Evolutionary conservation across 2,329 filamentous ascomycete genomes (phyloP).

Genomic region (Thielaviopsis euricoi): DNA sequence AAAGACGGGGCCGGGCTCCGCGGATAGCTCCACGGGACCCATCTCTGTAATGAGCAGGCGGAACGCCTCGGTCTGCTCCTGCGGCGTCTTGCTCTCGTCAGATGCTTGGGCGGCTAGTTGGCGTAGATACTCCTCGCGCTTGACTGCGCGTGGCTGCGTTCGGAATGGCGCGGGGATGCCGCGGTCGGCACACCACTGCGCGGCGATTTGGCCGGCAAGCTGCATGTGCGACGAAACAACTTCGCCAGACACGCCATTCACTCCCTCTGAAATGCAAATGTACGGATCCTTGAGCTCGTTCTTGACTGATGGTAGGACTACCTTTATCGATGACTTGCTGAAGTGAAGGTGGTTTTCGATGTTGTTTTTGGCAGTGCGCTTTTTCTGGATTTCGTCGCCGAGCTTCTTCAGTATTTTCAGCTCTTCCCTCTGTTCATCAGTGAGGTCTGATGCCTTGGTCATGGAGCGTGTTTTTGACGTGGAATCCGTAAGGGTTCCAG

Average conservation of each 20-base stretch:
- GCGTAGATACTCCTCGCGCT: constrained; percentile 21
- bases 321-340: background rate
- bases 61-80: constrained; percentile 14
- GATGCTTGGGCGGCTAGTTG: constrained; percentile 18
- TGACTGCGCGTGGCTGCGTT: constrained; percentile 22
- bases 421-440: constrained; percentile 25
- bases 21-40: constrained; percentile 35
- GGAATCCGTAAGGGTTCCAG: too few species aligned
- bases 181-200: constrained; percentile 41
- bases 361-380: constrained; percentile 19
- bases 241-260: constrained; percentile 17
- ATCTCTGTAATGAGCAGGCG: constrained; percentile 17
- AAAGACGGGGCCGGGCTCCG: constrained; percentile 37
- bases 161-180: constrained; percentile 44
- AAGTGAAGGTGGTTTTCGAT: background rate
- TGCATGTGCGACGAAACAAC: constrained; percentile 33
- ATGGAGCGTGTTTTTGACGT: constrained; percentile 22
- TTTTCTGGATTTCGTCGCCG: constrained; percentile 26
- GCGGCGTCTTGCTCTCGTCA: constrained; percentile 13
- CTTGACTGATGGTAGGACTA: background rate
- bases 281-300: constrained; percentile 31
- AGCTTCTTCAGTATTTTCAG: constrained; percentile 32
- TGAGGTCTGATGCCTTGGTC: constrained; percentile 26
- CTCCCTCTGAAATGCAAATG: constrained; percentile 23
- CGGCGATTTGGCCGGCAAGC: constrained; percentile 44